Percentiles rank a stretch among this genome's conserved stretches.
Evolutionary conservation across 2,329 filamentous ascomycete species (phyloP).

Genomic region (Aspergillus niger): DNA sequence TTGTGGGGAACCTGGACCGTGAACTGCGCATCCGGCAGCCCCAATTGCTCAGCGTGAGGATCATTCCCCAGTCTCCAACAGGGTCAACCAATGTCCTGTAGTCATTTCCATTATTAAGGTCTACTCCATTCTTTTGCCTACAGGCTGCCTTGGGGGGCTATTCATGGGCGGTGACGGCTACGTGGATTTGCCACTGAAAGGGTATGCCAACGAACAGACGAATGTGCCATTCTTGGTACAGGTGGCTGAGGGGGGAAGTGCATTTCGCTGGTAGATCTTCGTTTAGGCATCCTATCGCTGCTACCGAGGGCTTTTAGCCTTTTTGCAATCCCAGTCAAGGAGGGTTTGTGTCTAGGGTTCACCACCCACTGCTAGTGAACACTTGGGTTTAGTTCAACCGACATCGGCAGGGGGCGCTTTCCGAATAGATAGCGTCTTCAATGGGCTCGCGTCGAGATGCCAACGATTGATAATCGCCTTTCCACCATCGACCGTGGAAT

Average conservation of each 20-base stretch:
- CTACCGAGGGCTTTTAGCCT: neutral
- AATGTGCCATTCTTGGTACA: neutral
- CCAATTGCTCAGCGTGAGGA: conserved; percentile 20
- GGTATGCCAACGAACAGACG: neutral
- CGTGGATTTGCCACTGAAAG: conserved; percentile 5
- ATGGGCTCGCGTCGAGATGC: neutral
- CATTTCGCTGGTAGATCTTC: conserved; percentile 2
- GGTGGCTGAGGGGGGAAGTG: neutral
- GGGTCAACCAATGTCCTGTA: conserved; percentile 14
- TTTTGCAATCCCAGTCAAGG: neutral
- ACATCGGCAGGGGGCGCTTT: conserved; percentile 18
- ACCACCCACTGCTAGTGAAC: neutral
- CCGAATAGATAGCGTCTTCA: conserved; percentile 2
- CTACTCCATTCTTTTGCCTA: neutral
- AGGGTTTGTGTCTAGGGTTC: conserved; percentile 6
- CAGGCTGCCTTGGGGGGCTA: neutral
- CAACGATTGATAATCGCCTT: conserved; percentile 22
- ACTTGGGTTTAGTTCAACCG: conserved; percentile 3
- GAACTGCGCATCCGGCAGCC: conserved; percentile 19
- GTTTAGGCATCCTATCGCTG: conserved; percentile 10
- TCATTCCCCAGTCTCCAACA: conserved; percentile 18
- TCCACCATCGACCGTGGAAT: neutral
- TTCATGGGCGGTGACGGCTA: neutral
- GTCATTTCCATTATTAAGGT: conserved; percentile 18
- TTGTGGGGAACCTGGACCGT: conserved; percentile 25